These are phyloP conservation scores for Wickerhamomyces alni DNA, from an alignment of 805 yeast genomes.

Conservation along the genomic window DNA sequence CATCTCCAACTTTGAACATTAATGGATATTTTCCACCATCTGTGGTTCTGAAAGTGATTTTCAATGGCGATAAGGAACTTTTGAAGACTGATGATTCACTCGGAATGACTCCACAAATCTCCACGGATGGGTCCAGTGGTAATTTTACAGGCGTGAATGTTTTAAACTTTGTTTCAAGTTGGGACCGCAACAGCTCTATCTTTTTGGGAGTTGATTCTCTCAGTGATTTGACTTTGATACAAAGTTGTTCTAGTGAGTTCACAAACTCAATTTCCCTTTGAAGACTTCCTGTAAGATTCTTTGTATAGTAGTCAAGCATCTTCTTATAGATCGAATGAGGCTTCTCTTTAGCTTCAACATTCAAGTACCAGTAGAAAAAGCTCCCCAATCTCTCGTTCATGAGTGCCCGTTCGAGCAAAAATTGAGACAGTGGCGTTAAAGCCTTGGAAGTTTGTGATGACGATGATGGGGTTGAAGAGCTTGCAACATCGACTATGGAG, in stretches of 20 bases:
- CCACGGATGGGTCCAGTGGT: constrained; percentile 79
- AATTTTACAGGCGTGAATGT: constrained; percentile 55
- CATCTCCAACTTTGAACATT: constrained; percentile 94
- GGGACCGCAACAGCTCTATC: constrained; percentile 54
- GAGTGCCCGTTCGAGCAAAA: constrained; percentile 67
- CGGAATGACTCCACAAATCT: constrained; percentile 70
- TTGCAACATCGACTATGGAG: constrained; percentile 31
- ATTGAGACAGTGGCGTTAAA: constrained; percentile 63
- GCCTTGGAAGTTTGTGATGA: constrained; percentile 17
- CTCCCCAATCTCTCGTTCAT: constrained; percentile 66
- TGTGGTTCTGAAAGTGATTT: constrained; percentile 65
- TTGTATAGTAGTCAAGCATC: constrained; percentile 40
- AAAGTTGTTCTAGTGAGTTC: constrained; percentile 55
- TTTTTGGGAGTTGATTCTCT: constrained; percentile 79
- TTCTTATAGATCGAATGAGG: constrained; percentile 38
- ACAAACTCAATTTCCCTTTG: constrained; percentile 66
- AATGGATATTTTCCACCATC: constrained; percentile 56
- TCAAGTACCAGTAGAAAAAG: constrained; percentile 86
- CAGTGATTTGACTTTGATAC: constrained; percentile 53
- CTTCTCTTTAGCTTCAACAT: constrained; percentile 78
- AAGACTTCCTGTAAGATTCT: constrained; percentile 28
- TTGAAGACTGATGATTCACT: constrained; percentile 84
- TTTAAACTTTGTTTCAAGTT: constrained; percentile 31
- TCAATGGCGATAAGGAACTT: constrained; percentile 83
- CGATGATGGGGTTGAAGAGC: constrained; percentile 18